A percentile compares a stretch with the other conserved stretches of the same genome.
Conservation (phyloP, 306 rosid genomes). For the Senna tora region DNA sequence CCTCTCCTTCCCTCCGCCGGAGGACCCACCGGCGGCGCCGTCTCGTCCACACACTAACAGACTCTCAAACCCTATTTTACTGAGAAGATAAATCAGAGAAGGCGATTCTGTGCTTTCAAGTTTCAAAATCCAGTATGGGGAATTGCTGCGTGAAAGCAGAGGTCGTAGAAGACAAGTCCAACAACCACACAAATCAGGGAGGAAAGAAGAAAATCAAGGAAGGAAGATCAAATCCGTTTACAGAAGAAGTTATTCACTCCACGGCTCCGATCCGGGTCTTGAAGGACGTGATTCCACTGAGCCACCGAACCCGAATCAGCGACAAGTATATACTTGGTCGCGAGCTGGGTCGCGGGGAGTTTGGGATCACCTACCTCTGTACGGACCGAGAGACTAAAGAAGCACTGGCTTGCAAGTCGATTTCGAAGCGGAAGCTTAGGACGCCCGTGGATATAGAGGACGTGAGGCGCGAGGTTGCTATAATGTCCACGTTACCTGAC, state of each 20-base stretch:
- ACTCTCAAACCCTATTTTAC: neutral
- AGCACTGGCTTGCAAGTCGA: conserved; percentile 90
- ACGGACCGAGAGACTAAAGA: conserved; percentile 87
- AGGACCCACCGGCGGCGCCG: conserved; percentile 26
- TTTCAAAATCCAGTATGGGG: conserved; percentile 56
- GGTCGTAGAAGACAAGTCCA: conserved; percentile 40
- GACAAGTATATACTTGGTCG: conserved; percentile 90
- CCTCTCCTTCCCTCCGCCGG: conserved; percentile 30
- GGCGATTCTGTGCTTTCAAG: neutral
- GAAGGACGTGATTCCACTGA: conserved; percentile 70
- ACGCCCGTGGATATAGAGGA: conserved; percentile 85
- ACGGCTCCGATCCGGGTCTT: conserved; percentile 85
- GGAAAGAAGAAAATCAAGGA: conserved; percentile 51
- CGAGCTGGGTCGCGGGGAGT: conserved; percentile 97
- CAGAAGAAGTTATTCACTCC: conserved; percentile 50
- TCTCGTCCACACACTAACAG: too few species aligned
- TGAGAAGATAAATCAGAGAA: neutral
- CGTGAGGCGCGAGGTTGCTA: conserved; percentile 84
- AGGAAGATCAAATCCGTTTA: conserved; percentile 52
- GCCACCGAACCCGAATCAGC: conserved; percentile 69
- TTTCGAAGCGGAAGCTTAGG: conserved; percentile 86
- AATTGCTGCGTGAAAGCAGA: conserved; percentile 78
- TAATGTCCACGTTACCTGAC: conserved; percentile 81
- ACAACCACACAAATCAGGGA: conserved; percentile 1
- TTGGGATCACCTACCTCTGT: conserved; percentile 91